Evolutionary conservation across 352 stramenopile species (phyloP).

Genomic region (Plasmopara muralis): DNA sequence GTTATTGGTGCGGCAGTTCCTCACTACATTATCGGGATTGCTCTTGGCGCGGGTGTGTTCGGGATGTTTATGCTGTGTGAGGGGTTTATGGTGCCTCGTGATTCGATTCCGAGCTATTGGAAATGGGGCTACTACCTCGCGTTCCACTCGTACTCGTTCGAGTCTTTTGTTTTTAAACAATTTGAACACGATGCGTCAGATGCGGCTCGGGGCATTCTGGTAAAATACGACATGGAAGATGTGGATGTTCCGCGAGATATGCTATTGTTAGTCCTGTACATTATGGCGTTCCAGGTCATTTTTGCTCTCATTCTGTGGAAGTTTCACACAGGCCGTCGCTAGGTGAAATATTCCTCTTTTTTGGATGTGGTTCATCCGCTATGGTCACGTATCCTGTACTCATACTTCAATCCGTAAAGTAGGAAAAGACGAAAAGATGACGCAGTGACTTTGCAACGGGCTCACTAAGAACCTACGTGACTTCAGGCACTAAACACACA

Average conservation of each 20-base stretch:
- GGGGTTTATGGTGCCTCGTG: not conserved
- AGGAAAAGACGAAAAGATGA: no score
- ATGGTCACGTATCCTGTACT: no score
- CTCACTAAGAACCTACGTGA: no score
- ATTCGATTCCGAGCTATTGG: not conserved
- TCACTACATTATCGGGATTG: not conserved
- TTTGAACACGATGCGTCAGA: not conserved
- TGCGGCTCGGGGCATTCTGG: not conserved
- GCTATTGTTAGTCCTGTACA: not conserved
- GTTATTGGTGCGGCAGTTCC: not conserved
- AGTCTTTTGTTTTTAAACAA: not conserved
- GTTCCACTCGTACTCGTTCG: not conserved
- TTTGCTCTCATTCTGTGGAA: not conserved
- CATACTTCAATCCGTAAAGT: no score
- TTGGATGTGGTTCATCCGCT: no score
- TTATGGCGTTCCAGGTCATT: not conserved
- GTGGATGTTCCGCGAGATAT: not conserved
- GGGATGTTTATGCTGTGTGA: not conserved
- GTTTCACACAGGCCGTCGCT: not conserved
- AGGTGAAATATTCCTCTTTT: not conserved
- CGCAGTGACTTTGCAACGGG: no score
- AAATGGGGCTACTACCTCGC: not conserved
- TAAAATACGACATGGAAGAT: not conserved
- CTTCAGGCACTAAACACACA: no score
- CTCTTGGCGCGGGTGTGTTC: not conserved